These are phyloP conservation scores for Mortierella polycephala DNA, from an alignment of 371 early-diverging fungal genomes.

Conservation along the genomic window DNA sequence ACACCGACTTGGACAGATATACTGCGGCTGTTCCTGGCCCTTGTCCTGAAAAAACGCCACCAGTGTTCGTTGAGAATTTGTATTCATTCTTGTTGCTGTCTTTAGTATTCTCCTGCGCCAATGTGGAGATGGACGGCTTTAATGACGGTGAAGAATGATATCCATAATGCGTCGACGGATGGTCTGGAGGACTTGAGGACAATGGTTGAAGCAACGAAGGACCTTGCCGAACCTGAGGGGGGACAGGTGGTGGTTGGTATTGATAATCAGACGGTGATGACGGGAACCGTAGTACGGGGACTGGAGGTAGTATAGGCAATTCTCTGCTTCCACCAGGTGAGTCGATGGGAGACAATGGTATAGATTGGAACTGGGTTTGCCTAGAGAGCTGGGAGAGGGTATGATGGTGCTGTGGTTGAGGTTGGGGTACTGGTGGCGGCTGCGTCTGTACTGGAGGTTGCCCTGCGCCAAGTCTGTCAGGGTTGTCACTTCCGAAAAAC, in stretches of 20 bases:
- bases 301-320: slow-evolving; percentile 4
- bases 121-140: neutral
- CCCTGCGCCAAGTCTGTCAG: neutral
- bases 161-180: slow-evolving; percentile 15
- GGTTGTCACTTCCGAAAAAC: slow-evolving; percentile 18
- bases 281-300: slow-evolving; percentile 19
- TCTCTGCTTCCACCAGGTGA: slow-evolving; percentile 16
- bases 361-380: slow-evolving; percentile 51
- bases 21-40: slow-evolving; percentile 10
- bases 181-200: slow-evolving; percentile 5
- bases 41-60: neutral
- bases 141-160: slow-evolving; percentile 3
- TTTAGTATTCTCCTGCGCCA: neutral
- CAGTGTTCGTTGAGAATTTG: slow-evolving; percentile 5
- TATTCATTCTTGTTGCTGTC: neutral
- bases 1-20: slow-evolving; percentile 10
- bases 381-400: slow-evolving; percentile 24
- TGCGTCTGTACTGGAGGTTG: slow-evolving; percentile 21
- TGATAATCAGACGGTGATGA: slow-evolving; percentile 7
- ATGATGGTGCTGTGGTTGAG: slow-evolving; percentile 11
- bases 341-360: slow-evolving; percentile 50
- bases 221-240: slow-evolving; percentile 1
- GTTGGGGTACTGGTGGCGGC: slow-evolving; percentile 9
- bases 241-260: neutral
- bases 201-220: slow-evolving; percentile 1